A percentile compares a stretch with the other conserved stretches of the same genome.
Evolutionary conservation across 164 flowering plant genomes (phyloP).

Genomic region (Nymphaea colorata): DNA sequence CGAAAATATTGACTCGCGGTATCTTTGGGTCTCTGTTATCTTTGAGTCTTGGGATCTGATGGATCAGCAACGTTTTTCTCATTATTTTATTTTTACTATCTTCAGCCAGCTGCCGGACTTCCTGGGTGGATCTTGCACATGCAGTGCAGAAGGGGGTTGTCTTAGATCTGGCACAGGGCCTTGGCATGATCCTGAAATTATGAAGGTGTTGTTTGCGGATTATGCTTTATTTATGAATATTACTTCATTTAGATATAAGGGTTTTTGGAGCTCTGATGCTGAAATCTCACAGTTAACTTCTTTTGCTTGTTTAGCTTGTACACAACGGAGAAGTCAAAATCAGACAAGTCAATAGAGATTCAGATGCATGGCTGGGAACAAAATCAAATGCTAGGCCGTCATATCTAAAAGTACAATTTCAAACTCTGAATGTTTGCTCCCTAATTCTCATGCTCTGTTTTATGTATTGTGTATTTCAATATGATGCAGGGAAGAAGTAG

Average conservation of each 20-base stretch:
- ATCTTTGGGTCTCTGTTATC: background rate
- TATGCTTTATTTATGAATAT: constrained; percentile 1
- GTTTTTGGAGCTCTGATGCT: background rate
- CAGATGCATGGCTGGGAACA: constrained; percentile 37
- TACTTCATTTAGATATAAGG: background rate
- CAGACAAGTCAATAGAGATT: constrained; percentile 20
- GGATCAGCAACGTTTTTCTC: background rate
- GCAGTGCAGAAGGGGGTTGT: constrained; percentile 77
- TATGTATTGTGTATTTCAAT: background rate
- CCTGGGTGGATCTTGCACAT: constrained; percentile 84
- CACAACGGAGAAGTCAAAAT: constrained; percentile 51
- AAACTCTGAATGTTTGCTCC: background rate
- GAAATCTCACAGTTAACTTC: background rate
- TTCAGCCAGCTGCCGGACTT: constrained; percentile 93
- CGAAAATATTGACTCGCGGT: constrained; percentile 79
- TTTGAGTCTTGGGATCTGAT: background rate
- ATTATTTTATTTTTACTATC: constrained; percentile 1
- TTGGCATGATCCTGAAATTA: constrained; percentile 79
- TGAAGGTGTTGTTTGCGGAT: constrained; percentile 40
- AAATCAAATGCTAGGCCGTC: constrained; percentile 41
- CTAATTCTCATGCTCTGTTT: background rate
- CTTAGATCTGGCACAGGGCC: constrained; percentile 84
- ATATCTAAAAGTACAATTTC: constrained; percentile 21
- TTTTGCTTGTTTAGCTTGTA: constrained; percentile 32
- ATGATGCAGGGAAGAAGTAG: constrained; percentile 41